Percentiles rank a stretch among this genome's conserved stretches.
Evolutionary conservation across 129 eudicot genomes (phyloP).

Genomic region (Mikania micrantha): DNA sequence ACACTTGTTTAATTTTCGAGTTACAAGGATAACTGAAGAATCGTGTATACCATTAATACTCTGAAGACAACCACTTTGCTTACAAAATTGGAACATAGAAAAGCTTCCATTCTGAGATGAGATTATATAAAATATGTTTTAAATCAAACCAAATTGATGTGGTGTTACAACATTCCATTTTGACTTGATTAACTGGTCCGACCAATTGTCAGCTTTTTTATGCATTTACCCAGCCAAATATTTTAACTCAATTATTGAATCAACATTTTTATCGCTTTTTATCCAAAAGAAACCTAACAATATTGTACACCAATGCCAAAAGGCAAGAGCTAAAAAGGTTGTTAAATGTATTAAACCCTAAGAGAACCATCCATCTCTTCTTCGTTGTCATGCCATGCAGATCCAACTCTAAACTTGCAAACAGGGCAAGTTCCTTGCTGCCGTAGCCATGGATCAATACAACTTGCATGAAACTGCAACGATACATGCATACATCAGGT

Average conservation of each 20-base stretch:
- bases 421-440: conserved; percentile 93
- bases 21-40: too few species aligned
- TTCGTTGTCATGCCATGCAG: conserved; percentile 50
- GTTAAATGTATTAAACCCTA: conserved; percentile 6
- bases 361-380: conserved; percentile 38
- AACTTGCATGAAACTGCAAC: conserved; percentile 71
- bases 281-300: background rate
- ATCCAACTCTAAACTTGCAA: conserved; percentile 70
- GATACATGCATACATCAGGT: background rate
- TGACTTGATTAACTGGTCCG: too few species aligned
- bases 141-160: too few species aligned
- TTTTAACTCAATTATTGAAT: background rate
- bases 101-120: background rate
- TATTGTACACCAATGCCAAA: background rate
- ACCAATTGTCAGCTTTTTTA: background rate
- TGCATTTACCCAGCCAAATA: conserved; percentile 5
- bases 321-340: background rate
- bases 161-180: too few species aligned
- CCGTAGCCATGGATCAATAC: conserved; percentile 92
- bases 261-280: background rate
- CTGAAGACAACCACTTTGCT: background rate
- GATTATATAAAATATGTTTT: background rate
- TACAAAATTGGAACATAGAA: background rate
- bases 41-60: too few species aligned
- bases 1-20: too few species aligned